A percentile compares a stretch with the other conserved stretches of the same genome.
Conservation (phyloP, 2,329 filamentous ascomycete genomes). For the Rachicladosporium sp. region DNA sequence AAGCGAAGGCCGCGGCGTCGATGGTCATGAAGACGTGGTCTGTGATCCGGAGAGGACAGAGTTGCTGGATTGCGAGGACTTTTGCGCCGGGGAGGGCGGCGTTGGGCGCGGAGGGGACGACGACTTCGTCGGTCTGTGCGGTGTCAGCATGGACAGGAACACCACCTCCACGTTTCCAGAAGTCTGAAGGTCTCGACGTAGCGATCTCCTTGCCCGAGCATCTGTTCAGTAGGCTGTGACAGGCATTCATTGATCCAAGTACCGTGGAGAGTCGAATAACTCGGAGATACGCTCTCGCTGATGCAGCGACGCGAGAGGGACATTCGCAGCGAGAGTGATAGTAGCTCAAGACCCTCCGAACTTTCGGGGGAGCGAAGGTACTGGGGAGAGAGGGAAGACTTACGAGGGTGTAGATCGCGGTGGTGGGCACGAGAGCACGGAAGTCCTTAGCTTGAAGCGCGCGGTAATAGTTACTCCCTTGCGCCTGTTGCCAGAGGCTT, state of each 20-base stretch:
- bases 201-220: no score
- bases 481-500: constrained; percentile 18
- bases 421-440: constrained; percentile 17
- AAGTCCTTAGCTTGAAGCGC: constrained; percentile 16
- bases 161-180: no score
- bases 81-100: constrained; percentile 18
- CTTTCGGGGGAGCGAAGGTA: neutral
- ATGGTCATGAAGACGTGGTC: constrained; percentile 17
- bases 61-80: constrained; percentile 13
- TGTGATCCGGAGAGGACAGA: constrained; percentile 15
- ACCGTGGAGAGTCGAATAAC: no score
- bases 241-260: no score
- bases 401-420: constrained; percentile 16
- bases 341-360: no score
- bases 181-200: no score
- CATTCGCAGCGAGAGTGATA: no score
- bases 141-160: neutral
- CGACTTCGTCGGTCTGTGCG: constrained; percentile 15
- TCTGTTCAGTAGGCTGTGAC: no score
- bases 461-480: constrained; percentile 18
- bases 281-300: no score
- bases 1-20: constrained; percentile 16
- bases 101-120: constrained; percentile 15
- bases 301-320: no score
- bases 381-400: neutral